Percentiles rank a stretch among this genome's conserved stretches.
phyloP scores from a whole-genome alignment of 805 yeast genomes.

The Yamadazyma phyllophila region DNA sequence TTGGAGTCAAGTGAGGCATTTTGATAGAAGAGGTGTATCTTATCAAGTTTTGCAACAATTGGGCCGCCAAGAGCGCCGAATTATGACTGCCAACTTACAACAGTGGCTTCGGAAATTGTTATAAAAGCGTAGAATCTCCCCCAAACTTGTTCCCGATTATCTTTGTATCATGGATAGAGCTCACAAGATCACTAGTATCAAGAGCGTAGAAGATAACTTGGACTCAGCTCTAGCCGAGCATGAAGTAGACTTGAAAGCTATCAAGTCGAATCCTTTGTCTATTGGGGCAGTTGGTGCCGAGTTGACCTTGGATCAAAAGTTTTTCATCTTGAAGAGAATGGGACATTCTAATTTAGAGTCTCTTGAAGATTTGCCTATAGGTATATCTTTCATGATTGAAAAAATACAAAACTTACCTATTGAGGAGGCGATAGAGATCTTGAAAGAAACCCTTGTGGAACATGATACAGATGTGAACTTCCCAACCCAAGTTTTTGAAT shows the following conservation, averaged over 20 bases:
- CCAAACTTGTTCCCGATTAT: neutral
- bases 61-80: no score
- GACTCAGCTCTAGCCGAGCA: slow-evolving; percentile 3
- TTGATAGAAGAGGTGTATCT: neutral
- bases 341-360: slow-evolving; percentile 23
- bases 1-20: neutral
- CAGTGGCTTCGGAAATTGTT: neutral
- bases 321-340: slow-evolving; percentile 26
- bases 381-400: slow-evolving; percentile 28
- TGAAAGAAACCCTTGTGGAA: slow-evolving; percentile 26
- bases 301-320: slow-evolving; percentile 26
- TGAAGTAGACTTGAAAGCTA: slow-evolving; percentile 3
- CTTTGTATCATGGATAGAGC: slow-evolving; percentile 10
- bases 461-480: slow-evolving; percentile 35
- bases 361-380: slow-evolving; percentile 30
- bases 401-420: slow-evolving; percentile 23
- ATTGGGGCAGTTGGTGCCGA: slow-evolving; percentile 22
- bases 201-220: slow-evolving; percentile 5
- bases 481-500: slow-evolving; percentile 26
- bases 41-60: neutral
- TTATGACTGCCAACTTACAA: neutral
- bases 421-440: slow-evolving; percentile 24
- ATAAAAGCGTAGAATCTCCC: neutral
- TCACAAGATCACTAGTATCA: slow-evolving; percentile 7
- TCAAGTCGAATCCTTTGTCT: slow-evolving; percentile 20